Evolutionary conservation across 1,284 basidiomycete species (phyloP), one percentile per base, ranked within the genome.

Genomic region (Melanopsichium pennsylvanicum): DNA sequence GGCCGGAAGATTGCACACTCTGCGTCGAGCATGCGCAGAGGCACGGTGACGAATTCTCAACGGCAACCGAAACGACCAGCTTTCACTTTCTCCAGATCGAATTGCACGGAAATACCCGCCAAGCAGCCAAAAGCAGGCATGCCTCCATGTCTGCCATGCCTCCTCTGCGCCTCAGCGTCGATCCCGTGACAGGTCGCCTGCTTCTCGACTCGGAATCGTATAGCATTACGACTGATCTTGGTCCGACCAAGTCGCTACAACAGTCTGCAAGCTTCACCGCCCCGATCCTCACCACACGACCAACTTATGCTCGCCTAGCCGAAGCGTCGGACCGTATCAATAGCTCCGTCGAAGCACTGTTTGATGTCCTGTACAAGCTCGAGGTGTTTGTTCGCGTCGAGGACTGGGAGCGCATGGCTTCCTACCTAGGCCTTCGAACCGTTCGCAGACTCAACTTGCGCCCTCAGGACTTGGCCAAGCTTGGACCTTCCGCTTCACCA

Each of bases 381-480:
- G 62, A 70, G 13, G 55, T 64, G 32, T 55, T 57, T 39, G 69
- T 66, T 5, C 61, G 79, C 15, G 52, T 71, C 13, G 72, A 75
- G 33, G 74, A 76, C 16, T 58, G 79, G 57, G 78, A 79, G 54
- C 45, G 68, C 18, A 78, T 71, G 50, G 74, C 72, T 3, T 59
- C 50, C 10, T 70, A 74, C 31, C 46, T 78, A 1, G 80, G 78
- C 6, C 78, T 92, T 23, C 87, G 87, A 72, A 86, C 84, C 44
- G 89, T 86, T 79, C 86, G 87, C 19, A 81, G 83, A n/a, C 86
- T 90, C 27, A 89, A 90, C 73, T 86, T 92, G 71, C 78, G 84
- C 2, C 43, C 54, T 22, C 55, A 51, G 13, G 74, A 76, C 22
- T 51, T 72, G 38, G 48, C 49, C 54, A 70, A 74, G 41, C 60